Base-by-base conservation (phyloP, 495 filamentous ascomycete genomes). In the Articulospora tetracladia region DNA sequence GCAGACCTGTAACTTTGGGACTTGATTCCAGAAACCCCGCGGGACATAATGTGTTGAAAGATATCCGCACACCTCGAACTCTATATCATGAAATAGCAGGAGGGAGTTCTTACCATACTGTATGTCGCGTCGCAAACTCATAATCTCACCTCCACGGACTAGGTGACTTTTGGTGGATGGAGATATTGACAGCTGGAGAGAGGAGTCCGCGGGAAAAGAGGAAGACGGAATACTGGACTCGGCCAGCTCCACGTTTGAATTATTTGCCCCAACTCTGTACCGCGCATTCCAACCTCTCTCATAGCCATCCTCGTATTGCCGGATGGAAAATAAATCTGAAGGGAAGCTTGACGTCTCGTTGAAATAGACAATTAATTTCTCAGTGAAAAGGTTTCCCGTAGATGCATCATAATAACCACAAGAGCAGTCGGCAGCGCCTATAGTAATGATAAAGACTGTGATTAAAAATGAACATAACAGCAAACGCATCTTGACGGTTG, bases 311-410 rank as follows among this genome's bases (percentile, higher is more conserved):
- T 66, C 49, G 62, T 70, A 77, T 6, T 44, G 19, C 53, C 70
- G 64, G 11, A 66, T 55, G 2, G 61, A 57, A 32, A 74, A 70
- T 27, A 66, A 66, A 8, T 64, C 56, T 3, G 54, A 17, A 24
- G 70, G 70, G 34, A 61, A 32, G 24, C 12, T 62, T 20, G 19
- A 34, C 3, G 72, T 68, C 52, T 77, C 74, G 50, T 77, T 77
- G 67, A 77, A 77, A 60, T 77, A 76, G 3, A 72, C 70, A 30
- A 77, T 73, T 7, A 72, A 62, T 1, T 72, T 71, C 6, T 77
- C 74, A 7, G 71, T 77, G 49, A 73, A 77, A n/a, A 70, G 41
- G 17, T 67, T 26, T 6, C 61, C 53, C 2, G 68, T 68, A 19
- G 44, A 36, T 3, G 58, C 24, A 59, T 77, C 72, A 34, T 70